Evolutionary conservation across 192 early-diverging fungal species (phyloP), one percentile per base, ranked within the genome.

Genomic region (Thoreauomyces humboldtii): DNA sequence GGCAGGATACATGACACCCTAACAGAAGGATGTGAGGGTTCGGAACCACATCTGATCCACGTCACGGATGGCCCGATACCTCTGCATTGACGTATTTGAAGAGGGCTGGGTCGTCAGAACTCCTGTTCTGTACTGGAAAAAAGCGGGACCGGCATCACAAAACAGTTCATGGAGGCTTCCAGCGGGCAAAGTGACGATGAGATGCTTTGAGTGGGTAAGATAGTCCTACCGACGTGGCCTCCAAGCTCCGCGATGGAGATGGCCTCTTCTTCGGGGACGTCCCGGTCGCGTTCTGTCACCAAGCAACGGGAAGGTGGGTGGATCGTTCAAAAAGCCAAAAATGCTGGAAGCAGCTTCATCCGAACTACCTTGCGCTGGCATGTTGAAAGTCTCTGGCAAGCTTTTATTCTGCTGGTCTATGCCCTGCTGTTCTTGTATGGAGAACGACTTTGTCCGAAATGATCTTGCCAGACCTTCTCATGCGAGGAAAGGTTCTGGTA

Each of bases 41-140:
- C 55, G 4, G 28, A 37, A 32, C 28, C 6, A 15, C 33, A 21
- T 5, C 15, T 19, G n/a, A n/a, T 57, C 33, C 2, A 15, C 5
- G 32, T 1, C 2, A 28, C n/a, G 31, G 35, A n/a, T 36, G 34
- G 2, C 4, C 38, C 2, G 34, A 22, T 36, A 57, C 55, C 29
- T 57, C 55, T 9, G 55, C 55, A 22, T 27, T 32, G 19, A 57
- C 55, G 21, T 36, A 57, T 37, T 57, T 15, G 21, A 36, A 57
- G 3, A 57, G 35, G 12, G 34, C 19, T 6, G 55, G 55, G 35
- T 57, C 55, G 29, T 57, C 55, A 2, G 31, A 37, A 6, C 35
- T 27, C 2, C 34, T 57, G 19, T 37, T 37, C 15, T 57, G 55
- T 19, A 57, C 55, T 57, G 31, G 4, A 14, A 57, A 17, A 17